Conservation (phyloP, 179 eudicot genomes). For the Vitellaria paradoxa region DNA sequence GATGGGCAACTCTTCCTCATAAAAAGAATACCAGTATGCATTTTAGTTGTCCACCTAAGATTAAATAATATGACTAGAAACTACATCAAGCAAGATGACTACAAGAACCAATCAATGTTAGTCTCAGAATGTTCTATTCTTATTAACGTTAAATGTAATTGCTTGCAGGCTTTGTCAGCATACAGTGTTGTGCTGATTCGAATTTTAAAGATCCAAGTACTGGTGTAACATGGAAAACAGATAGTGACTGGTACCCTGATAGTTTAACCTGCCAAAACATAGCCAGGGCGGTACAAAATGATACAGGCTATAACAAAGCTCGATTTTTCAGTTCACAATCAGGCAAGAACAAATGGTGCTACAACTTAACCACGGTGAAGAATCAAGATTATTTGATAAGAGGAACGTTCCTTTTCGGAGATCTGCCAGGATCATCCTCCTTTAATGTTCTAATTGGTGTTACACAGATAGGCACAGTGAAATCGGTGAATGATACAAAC, state of each 20-base stretch:
- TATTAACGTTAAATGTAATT: not conserved
- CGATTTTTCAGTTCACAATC: constrained; percentile 23
- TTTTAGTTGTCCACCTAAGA: not conserved
- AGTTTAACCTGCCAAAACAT: constrained; percentile 25
- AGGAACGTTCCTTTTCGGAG: constrained; percentile 34
- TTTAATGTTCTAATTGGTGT: constrained; percentile 27
- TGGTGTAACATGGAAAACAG: constrained; percentile 29
- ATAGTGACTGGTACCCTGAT: constrained; percentile 31
- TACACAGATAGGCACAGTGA: constrained; percentile 29
- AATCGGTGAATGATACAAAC: constrained; percentile 18
- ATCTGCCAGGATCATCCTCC: constrained; percentile 16
- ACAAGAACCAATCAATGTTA: not conserved
- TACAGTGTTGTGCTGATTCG: constrained; percentile 31
- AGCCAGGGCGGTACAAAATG: not conserved
- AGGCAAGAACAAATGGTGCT: constrained; percentile 35
- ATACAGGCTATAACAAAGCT: constrained; percentile 14
- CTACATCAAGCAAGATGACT: not conserved
- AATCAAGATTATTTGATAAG: constrained; percentile 35
- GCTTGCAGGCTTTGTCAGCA: constrained; percentile 36
- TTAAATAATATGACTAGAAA: not conserved
- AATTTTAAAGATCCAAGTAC: constrained; percentile 25
- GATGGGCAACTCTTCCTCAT: not conserved
- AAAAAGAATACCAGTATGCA: not conserved
- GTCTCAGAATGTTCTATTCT: not conserved
- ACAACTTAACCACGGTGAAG: constrained; percentile 27